Conservation (phyloP, 371 early-diverging fungal genomes). For the Mucor racemosus region DNA sequence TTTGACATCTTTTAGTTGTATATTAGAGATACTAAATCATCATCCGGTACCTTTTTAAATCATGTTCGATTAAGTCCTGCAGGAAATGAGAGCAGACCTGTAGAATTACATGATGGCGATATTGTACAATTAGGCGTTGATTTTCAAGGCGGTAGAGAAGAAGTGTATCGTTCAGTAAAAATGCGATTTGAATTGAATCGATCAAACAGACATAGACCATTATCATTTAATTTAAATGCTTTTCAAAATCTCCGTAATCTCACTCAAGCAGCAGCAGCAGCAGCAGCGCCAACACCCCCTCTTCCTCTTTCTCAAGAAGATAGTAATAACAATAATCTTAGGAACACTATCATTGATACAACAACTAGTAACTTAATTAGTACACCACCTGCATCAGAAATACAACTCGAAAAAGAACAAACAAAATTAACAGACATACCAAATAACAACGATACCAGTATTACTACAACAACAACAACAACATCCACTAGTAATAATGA, state of each 20-base stretch:
- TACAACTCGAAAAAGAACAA: neutral
- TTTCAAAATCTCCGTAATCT: conserved; percentile 37
- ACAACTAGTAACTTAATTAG: neutral
- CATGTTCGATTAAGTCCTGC: conserved; percentile 89
- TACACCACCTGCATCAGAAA: conserved; percentile 1
- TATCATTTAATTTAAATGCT: conserved; percentile 31
- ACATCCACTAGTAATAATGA: neutral
- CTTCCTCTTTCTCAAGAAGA: conserved; percentile 4
- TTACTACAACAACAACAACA: neutral
- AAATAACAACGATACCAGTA: neutral
- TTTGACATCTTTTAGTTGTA: conserved; percentile 13
- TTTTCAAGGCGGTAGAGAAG: conserved; percentile 86
- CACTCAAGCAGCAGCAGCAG: conserved; percentile 4
- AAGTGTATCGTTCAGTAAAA: conserved; percentile 78
- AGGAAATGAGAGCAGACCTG: conserved; percentile 82
- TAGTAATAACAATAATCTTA: neutral
- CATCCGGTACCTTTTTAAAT: conserved; percentile 96
- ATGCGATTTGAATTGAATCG: conserved; percentile 83
- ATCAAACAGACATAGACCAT: conserved; percentile 26
- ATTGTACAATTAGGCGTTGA: conserved; percentile 94
- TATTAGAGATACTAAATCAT: conserved; percentile 82
- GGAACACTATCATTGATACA: neutral
- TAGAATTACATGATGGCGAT: conserved; percentile 89
- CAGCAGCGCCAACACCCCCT: neutral
- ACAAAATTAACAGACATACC: neutral